Evolutionary conservation across 164 flowering plant species (phyloP).

Genomic region (Hamamelis virginiana): DNA sequence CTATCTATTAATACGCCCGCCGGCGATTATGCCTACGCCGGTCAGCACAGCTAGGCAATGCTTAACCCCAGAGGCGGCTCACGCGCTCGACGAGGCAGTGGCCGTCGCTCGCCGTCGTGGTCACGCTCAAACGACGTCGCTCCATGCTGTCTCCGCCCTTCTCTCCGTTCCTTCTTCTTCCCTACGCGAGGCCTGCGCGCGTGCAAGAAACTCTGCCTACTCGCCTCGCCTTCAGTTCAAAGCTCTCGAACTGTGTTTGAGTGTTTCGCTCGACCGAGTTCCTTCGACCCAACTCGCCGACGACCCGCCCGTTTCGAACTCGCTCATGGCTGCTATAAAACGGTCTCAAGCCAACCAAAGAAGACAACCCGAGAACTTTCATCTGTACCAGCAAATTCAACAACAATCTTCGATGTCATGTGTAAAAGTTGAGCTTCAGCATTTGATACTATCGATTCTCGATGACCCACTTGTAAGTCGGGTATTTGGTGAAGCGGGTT

Average conservation of each 20-base stretch:
- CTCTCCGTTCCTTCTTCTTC: conserved; percentile 49
- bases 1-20: neutral
- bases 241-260: conserved; percentile 57
- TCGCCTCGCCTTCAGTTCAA: conserved; percentile 55
- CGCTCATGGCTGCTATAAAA: conserved; percentile 74
- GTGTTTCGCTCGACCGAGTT: conserved; percentile 59
- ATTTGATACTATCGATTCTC: conserved; percentile 74
- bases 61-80: conserved; percentile 51
- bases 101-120: conserved; percentile 55
- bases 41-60: conserved; percentile 63
- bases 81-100: conserved; percentile 64
- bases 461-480: conserved; percentile 96
- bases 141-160: conserved; percentile 63
- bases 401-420: conserved; percentile 31
- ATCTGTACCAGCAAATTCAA: conserved; percentile 41
- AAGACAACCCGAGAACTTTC: conserved; percentile 61
- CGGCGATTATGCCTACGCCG: conserved; percentile 61
- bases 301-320: conserved; percentile 68
- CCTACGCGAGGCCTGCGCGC: conserved; percentile 59
- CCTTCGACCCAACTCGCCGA: conserved; percentile 32
- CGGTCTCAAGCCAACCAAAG: conserved; percentile 73
- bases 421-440: conserved; percentile 74
- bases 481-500: conserved; percentile 88
- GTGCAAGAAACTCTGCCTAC: conserved; percentile 45
- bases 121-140: conserved; percentile 67